Base-by-base conservation (phyloP, 768 basidiomycete genomes). In the Paxillus ammoniavirescens region DNA sequence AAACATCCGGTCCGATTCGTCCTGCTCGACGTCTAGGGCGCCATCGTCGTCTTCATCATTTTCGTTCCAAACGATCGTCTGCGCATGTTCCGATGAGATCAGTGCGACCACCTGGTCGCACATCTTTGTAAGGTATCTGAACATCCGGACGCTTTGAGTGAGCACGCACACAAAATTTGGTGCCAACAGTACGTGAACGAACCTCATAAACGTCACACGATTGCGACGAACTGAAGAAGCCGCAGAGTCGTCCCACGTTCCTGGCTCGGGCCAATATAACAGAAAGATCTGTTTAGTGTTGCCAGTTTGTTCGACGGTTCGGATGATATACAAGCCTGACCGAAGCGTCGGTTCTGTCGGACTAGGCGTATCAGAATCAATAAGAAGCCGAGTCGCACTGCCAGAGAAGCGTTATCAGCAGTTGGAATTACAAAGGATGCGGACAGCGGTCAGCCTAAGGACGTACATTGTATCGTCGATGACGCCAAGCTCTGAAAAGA, bases 151-250 rank as follows among this genome's bases (percentile, higher is more conserved):
- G 26, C 4, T 47, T 42, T 49, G 23, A 36, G 44, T 31, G 47
- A 57, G 21, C n/a, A 49, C 17, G 14, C 7, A 14, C 15, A 15
- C 17, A 18, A 10, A 28, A 30, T 40, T 26, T 42, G 31, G 17
- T 15, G 17, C 15, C 6, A 33, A 5, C 31, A 9, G 8, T 31
- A 9, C 31, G 8, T 26, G 4, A 6, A 52, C 66, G 37, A 65
- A 81, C 84, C 83, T 68, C 81, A 86, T 84, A 57, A 86, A 86
- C 0, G 82, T 82, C 3, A 79, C 70, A 6, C 84, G 73, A 65
- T 84, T 86, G 3, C 77, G 74, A 28, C 72, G 61, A 45, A 81
- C 74, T 4, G 80, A 68, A 1, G 75, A 68, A 6, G 67, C 35
- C 0, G 80, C 76, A 13, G 71, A 65, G 61, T 84, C 82, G 33